Evolutionary conservation across 805 yeast species (phyloP), one percentile per base, ranked within the genome.

Genomic region (Saccharomycopsis sp.): DNA sequence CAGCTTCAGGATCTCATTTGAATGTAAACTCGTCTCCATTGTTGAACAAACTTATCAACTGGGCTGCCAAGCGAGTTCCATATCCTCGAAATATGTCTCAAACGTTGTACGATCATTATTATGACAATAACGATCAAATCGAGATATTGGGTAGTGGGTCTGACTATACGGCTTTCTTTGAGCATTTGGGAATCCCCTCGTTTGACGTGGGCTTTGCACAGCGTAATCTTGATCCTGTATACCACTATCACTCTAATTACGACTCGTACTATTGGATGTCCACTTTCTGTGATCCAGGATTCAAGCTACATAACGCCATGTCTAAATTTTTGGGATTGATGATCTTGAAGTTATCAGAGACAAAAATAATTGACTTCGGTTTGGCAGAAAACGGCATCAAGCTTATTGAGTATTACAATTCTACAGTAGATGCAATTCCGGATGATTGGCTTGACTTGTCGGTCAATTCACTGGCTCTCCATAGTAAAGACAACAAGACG

Each of bases 211-310:
- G 85, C 0, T 87, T 84, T 66, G 69, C 65, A 18, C 66, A 66
- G 21, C 72, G 75, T 8, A 64, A 66, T 14, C 71, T 67, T 7
- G 86, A 83, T 54, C 76, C 90, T 0, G 81, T 85, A 4, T 86
- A 86, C 66, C 91, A 85, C 60, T 85, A 87, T 68, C 92, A 87
- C 67, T 85, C 91, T 18, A 82, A 84, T 67, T 87, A 84, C 66
- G 91, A 85, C 68, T 83, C 89, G 0, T 82, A 71, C 67, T 73
- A 81, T 62, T 87, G 92, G 92, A 84, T 86, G 85, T 74, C 75
- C 44, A 73, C 70, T 2, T 78, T 69, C 66, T 87, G 81, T 24
- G 91, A 86, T 66, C 84, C 86, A 12, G 83, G 79, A 0, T 85
- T 83, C 71, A 73, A 73, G 50, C 76, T 69, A 62, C 91, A 87